Percentiles rank a stretch among this genome's conserved stretches.
phyloP scores from a whole-genome alignment of 306 rosid genomes.

The Geum urbanum region DNA sequence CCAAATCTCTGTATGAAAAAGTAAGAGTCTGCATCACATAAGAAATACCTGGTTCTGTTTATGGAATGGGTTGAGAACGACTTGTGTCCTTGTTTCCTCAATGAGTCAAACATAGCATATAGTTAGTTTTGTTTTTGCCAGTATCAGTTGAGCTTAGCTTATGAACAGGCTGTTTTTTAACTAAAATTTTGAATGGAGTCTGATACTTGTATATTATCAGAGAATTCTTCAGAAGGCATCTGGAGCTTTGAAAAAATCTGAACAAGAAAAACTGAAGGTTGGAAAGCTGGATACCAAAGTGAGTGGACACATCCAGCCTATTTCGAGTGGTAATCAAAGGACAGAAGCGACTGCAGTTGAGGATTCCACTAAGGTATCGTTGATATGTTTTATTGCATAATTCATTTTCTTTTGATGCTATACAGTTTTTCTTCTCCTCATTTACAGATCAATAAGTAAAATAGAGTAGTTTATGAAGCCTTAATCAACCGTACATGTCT shows the following conservation, averaged over 20 bases:
- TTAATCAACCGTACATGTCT: background rate
- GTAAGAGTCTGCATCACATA: slow-evolving; percentile 38
- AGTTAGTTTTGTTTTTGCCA: background rate
- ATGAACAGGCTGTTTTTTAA: background rate
- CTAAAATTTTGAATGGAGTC: background rate
- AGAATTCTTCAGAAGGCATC: slow-evolving; percentile 56
- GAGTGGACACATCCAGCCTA: slow-evolving; percentile 39
- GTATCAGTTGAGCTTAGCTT: background rate
- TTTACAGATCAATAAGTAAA: background rate
- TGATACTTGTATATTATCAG: slow-evolving; percentile 28
- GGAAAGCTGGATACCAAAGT: slow-evolving; percentile 40
- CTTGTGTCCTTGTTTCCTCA: background rate
- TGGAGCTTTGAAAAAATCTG: slow-evolving; percentile 45
- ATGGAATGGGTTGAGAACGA: background rate
- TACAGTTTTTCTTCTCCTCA: background rate
- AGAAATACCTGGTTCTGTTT: background rate
- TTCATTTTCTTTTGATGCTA: background rate
- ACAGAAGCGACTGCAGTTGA: slow-evolving; percentile 36
- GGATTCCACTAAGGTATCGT: slow-evolving; percentile 47
- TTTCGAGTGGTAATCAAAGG: slow-evolving; percentile 35
- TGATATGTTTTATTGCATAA: slow-evolving; percentile 10
- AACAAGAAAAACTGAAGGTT: slow-evolving; percentile 39
- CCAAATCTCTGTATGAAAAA: slow-evolving; percentile 68
- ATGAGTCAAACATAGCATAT: background rate
- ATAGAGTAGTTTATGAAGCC: background rate